phyloP scores from a whole-genome alignment of 345 rosid species.

The Nasturtium officinale region DNA sequence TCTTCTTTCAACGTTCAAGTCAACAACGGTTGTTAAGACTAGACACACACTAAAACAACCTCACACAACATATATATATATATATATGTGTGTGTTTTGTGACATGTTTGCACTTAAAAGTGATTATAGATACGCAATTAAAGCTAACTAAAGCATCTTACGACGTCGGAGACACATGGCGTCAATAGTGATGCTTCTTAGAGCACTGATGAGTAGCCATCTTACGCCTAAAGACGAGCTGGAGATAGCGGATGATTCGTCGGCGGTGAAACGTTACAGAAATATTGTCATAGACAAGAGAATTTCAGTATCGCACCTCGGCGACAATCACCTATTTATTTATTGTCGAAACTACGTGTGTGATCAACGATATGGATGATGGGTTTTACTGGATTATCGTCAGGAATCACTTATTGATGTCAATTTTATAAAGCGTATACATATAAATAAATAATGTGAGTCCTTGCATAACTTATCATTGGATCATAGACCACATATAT shows the following conservation, averaged over 20 bases:
- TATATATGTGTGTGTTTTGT: background rate
- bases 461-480: background rate
- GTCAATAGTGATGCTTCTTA: slow-evolving; percentile 40
- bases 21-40: slow-evolving; percentile 41
- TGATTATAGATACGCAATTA: slow-evolving; percentile 3
- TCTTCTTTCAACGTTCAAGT: slow-evolving; percentile 3
- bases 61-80: slow-evolving; percentile 11
- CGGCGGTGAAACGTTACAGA: background rate
- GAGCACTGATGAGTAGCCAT: slow-evolving; percentile 43
- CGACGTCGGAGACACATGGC: slow-evolving; percentile 31
- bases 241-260: background rate
- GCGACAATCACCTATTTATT: slow-evolving; percentile 15
- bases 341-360: background rate
- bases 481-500: background rate
- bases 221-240: slow-evolving; percentile 36
- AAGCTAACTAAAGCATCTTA: slow-evolving; percentile 2
- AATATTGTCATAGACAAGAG: slow-evolving; percentile 10
- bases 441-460: background rate
- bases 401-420: slow-evolving; percentile 31
- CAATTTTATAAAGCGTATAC: background rate
- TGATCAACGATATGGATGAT: slow-evolving; percentile 22
- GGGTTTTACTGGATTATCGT: slow-evolving; percentile 24
- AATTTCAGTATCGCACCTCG: background rate
- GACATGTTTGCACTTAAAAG: slow-evolving; percentile 2
- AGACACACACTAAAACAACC: slow-evolving; percentile 29